phyloP scores from a whole-genome alignment of 1,284 basidiomycete genomes.

The Meripilus lineatus region DNA sequence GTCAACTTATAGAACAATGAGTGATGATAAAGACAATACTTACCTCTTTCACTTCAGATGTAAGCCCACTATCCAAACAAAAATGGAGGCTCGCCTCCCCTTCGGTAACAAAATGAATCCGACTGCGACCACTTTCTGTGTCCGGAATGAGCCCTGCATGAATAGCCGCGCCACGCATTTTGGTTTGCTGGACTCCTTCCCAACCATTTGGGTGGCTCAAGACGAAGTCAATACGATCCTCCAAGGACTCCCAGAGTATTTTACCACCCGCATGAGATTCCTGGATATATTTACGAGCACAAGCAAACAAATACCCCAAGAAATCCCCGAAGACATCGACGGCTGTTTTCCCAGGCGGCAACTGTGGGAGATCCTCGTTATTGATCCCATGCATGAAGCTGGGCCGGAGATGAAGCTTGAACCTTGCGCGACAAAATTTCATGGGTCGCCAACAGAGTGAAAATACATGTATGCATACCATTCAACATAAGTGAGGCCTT shows the following conservation, averaged over 20 bases:
- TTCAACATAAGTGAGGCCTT: conserved; percentile 42
- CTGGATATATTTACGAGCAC: conserved; percentile 40
- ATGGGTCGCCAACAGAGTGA: not conserved
- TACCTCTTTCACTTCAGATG: conserved; percentile 27
- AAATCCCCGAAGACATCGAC: conserved; percentile 52
- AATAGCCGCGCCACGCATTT: conserved; percentile 34
- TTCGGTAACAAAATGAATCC: conserved; percentile 43
- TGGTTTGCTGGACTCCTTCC: conserved; percentile 37
- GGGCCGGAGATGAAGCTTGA: conserved; percentile 51
- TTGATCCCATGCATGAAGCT: too few species aligned
- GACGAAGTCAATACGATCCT: conserved; percentile 29
- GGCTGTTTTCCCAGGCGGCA: conserved; percentile 43
- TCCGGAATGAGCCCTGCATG: conserved; percentile 27
- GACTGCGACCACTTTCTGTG: conserved; percentile 23
- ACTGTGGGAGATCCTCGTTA: conserved; percentile 35
- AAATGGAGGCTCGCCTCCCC: conserved; percentile 47
- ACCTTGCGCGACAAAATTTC: conserved; percentile 34
- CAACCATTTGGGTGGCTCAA: conserved; percentile 42
- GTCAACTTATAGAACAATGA: not conserved
- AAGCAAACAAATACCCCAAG: conserved; percentile 42
- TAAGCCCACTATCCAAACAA: conserved; percentile 36
- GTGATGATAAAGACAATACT: conserved; percentile 19
- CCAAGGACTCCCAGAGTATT: conserved; percentile 32
- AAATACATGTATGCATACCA: conserved; percentile 41
- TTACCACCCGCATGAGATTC: conserved; percentile 42